Evolutionary conservation across 331 rosid species (phyloP), one percentile per base, ranked within the genome.

Genomic region (Malus hybrid): DNA sequence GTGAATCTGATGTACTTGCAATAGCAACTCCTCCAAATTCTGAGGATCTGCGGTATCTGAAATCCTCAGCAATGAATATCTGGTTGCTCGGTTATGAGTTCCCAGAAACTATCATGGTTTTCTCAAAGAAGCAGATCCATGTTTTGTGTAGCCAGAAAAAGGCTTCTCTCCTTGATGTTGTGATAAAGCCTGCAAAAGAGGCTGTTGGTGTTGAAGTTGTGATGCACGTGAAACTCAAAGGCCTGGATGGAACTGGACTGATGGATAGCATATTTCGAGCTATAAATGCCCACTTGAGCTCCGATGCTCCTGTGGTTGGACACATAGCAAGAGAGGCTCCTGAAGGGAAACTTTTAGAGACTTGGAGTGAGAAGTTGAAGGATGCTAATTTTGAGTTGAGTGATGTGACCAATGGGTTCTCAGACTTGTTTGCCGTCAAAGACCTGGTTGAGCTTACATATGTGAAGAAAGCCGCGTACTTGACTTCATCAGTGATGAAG

Each of bases 101-200:
- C 82, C 97, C 97, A 2, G 97, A 89, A 71, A 91, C 97, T 6
- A 86, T 91, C 30, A 89, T 91, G 88, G 90, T 91, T 26, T 89
- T 89, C 80, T 84, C 63, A 77, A 87, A 79, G 83, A 83, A 80
- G 82, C 93, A 91, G 87, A 80, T 91, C 75, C 97, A 91, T 79
- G 53, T 91, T 75, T 57, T 91, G 82, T 87, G 93, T 79, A 91
- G 93, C 90, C 93, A 82, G 72, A 91, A 91, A 82, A 91, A 91
- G 77, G 93, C 89, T 5, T 89, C 92, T 72, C 77, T 91, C n/a
- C 88, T 89, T 75, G 89, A 89, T 29, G 79, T 81, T 57, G 90
- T 91, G 73, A 84, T 85, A 73, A 85, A 76, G 74, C 65, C 96
- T 69, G 90, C 93, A 32, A 80, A 75, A 34, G 87, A 81, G 55